Conservation (phyloP, 108 stramenopile genomes). For the Skeletonema potamos region DNA sequence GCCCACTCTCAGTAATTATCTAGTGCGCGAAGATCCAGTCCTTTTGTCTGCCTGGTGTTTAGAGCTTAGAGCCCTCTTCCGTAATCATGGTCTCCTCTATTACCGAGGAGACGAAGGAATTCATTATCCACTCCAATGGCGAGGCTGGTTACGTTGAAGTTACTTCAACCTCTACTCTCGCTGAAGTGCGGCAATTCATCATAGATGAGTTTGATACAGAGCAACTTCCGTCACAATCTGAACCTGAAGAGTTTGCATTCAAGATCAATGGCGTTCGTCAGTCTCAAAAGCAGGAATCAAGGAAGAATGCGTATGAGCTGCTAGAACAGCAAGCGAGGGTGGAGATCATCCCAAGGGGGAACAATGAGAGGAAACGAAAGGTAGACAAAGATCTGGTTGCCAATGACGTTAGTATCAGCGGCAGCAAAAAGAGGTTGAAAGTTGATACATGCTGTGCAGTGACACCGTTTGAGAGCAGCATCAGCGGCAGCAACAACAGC, state of each 20-base stretch:
- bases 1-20: too few relatives aligned
- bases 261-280: conserved; percentile 20
- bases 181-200: conserved; percentile 27
- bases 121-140: conserved; percentile 15
- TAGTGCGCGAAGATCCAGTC: too few relatives aligned
- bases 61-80: not conserved
- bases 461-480: not conserved
- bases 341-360: conserved; percentile 5
- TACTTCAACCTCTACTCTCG: conserved; percentile 4
- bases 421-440: not conserved
- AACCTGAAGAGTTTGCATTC: conserved; percentile 17
- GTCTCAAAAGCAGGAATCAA: conserved; percentile 35
- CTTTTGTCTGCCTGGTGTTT: too few relatives aligned
- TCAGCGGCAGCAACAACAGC: not conserved
- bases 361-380: not conserved
- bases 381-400: not conserved
- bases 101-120: conserved; percentile 5
- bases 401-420: not conserved
- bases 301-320: conserved; percentile 31
- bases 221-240: conserved; percentile 6
- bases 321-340: not conserved
- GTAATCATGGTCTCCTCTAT: not conserved
- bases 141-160: conserved; percentile 21
- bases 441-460: conserved; percentile 1
- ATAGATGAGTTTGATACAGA: conserved; percentile 41